A percentile compares a stretch with the other conserved stretches of the same genome.
Evolutionary conservation across 1,284 basidiomycete species (phyloP).

Genomic region (Pterulicium gracile): DNA sequence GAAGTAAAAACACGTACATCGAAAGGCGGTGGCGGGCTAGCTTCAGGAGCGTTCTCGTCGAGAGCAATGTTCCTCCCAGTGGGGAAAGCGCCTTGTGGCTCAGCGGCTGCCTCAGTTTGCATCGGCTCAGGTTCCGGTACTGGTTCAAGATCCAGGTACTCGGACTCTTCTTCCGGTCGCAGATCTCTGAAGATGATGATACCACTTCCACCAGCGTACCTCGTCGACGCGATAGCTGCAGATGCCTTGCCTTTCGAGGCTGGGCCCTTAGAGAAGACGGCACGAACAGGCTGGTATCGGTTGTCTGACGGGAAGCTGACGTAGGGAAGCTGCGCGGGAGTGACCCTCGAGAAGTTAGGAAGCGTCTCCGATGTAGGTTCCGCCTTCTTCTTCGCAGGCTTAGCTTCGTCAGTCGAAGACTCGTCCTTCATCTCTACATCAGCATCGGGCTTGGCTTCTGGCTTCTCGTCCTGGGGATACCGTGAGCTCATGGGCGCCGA

Average conservation of each 20-base stretch:
- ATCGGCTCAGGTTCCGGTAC: conserved; percentile 18
- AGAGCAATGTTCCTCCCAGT: conserved; percentile 46
- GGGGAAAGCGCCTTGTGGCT: conserved; percentile 14
- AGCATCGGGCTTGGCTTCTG: conserved; percentile 46
- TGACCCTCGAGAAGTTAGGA: conserved; percentile 88
- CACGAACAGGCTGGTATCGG: conserved; percentile 86
- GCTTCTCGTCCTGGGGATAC: conserved; percentile 40
- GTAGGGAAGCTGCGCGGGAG: conserved; percentile 79
- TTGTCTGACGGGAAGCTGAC: conserved; percentile 73
- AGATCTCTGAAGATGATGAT: conserved; percentile 73
- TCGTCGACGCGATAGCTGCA: conserved; percentile 34
- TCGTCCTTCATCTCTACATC: conserved; percentile 70
- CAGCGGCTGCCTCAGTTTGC: conserved; percentile 18
- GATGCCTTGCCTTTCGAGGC: conserved; percentile 15
- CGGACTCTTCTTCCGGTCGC: conserved; percentile 52
- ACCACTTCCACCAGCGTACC: conserved; percentile 70
- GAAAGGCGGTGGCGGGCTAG: conserved; percentile 68
- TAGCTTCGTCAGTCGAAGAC: conserved; percentile 14
- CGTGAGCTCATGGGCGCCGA: background rate
- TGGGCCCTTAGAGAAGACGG: conserved; percentile 47
- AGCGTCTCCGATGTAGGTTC: conserved; percentile 75
- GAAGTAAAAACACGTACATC: conserved; percentile 53
- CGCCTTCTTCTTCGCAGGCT: conserved; percentile 40
- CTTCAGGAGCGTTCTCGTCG: conserved; percentile 64
- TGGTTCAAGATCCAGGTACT: conserved; percentile 66